Evolutionary conservation across 1,139 yeast species (phyloP), one percentile per base, ranked within the genome.

Genomic region (Meyerozyma smithsonii): DNA sequence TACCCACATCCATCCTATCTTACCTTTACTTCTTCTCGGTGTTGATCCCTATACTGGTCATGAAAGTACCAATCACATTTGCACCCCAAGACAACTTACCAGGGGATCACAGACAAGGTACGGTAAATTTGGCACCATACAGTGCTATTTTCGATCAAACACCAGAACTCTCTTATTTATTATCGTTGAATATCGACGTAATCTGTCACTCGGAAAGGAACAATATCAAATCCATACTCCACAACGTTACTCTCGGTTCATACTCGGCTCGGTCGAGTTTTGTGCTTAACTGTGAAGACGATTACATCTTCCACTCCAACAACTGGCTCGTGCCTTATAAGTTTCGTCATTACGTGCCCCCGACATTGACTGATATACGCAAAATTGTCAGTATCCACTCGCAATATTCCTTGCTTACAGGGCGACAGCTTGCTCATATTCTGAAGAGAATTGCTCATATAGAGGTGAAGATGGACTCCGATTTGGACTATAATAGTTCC

Each of bases 331-430:
- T 71, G 8, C 76, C 77, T 0, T 69, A 56, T 45, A 59, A 62
- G 39, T 51, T 67, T 26, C 54, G 67, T 36, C 58, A 52, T 43
- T 69, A 70, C 68, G 57, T 61, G 7, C 65, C 73, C 1, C 75
- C 77, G 0, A 34, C 58, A 0, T 34, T 65, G 10, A 58, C 63
- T 4, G 53, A 60, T 40, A 51, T 49, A 39, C 52, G 55, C 38
- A 52, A 49, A n/a, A 43, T 38, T 15, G 33, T 46, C 4, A 37
- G 36, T 3, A 19, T 56, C 12, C 37, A 43, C 8, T 39, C 53
- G 15, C 41, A 43, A 23, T 41, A 39, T 11, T 39, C 45, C 26
- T 37, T 43, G 4, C 37, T 42, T 8, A 35, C 34, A 10, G 55
- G 55, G 2, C 36, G 21, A 24, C 16, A 34, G 8, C 40, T 48